Percentiles rank a stretch among this genome's conserved stretches.
These are phyloP conservation scores for Phanerodontia chrysosporium DNA, from an alignment of 768 basidiomycete genomes.

Conservation along the genomic window DNA sequence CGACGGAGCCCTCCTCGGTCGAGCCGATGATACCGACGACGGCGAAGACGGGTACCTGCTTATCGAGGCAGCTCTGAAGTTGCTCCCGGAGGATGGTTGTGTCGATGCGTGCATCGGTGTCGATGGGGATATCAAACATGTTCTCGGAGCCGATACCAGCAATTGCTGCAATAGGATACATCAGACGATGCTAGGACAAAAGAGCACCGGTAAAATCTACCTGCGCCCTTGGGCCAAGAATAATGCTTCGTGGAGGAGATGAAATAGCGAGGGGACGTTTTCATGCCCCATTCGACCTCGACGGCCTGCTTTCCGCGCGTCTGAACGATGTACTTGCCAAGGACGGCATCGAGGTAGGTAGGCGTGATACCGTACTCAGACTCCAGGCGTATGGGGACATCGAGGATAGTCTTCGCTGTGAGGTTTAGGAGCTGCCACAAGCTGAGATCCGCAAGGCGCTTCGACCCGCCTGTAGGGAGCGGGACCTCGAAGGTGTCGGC, in stretches of 20 bases:
- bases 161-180: conserved; percentile 26
- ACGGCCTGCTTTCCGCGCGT: conserved; percentile 32
- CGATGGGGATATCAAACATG: conserved; percentile 32
- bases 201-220: conserved; percentile 24
- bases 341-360: conserved; percentile 25
- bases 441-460: conserved; percentile 27
- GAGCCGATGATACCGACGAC: conserved; percentile 42
- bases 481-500: conserved; percentile 28
- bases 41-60: conserved; percentile 34
- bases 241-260: conserved; percentile 36
- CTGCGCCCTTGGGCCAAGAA: conserved; percentile 45
- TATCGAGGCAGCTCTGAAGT: conserved; percentile 28
- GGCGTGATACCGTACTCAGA: conserved; percentile 32
- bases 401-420: conserved; percentile 26
- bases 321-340: conserved; percentile 33
- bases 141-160: conserved; percentile 40
- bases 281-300: conserved; percentile 21
- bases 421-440: conserved; percentile 43
- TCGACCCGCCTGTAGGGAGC: conserved; percentile 20
- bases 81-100: conserved; percentile 21
- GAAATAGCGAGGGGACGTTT: conserved; percentile 16
- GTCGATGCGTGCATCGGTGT: conserved; percentile 33
- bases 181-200: neutral
- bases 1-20: conserved; percentile 41
- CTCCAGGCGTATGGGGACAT: conserved; percentile 31